Evolutionary conservation across 192 early-diverging fungal species (phyloP), one percentile per base, ranked within the genome.

Genomic region (Piromyces sp.): DNA sequence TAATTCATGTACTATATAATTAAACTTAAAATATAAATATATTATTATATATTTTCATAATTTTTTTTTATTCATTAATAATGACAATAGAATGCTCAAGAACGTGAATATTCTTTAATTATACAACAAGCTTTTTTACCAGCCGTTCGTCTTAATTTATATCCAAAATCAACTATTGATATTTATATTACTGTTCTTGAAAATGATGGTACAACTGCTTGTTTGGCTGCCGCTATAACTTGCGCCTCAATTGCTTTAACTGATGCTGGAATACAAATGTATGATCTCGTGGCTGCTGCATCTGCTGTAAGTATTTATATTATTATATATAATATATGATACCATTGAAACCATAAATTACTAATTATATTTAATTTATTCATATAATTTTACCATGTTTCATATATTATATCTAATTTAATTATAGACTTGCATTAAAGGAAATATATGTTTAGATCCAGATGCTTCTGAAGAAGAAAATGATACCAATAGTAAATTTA

Each of bases 261-360:
- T 15, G 93, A 96, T 86, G 94, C 95, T 17, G 94, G 94, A 22
- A 94, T 96, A 80, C 94, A 95, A 84, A 95, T 96, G 94, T 82
- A 87, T 68, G 95, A 96, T 86, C 84, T 88, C n/a, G 94, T 96
- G 13, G 90, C 92, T 13, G 94, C 90, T 17, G 91, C 89, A 80
- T 88, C 94, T 17, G 92, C 91, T n/a, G 91, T 91, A 88, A 82
- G 85, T 68, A n/a, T 68, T n/a, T n/a, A n/a, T n/a, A n/a, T n/a
- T n/a, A n/a, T n/a, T n/a, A n/a, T n/a, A n/a, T n/a, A n/a, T n/a
- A n/a, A n/a, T n/a, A n/a, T n/a, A n/a, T n/a, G n/a, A n/a, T n/a
- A n/a, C n/a, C n/a, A n/a, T n/a, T n/a, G n/a, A n/a, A n/a, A n/a
- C n/a, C n/a, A n/a, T n/a, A n/a, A n/a, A n/a, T n/a, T n/a, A n/a